These are phyloP conservation scores for Zasmidium angulare DNA, from an alignment of 2,329 filamentous ascomycete genomes.

Conservation along the genomic window DNA sequence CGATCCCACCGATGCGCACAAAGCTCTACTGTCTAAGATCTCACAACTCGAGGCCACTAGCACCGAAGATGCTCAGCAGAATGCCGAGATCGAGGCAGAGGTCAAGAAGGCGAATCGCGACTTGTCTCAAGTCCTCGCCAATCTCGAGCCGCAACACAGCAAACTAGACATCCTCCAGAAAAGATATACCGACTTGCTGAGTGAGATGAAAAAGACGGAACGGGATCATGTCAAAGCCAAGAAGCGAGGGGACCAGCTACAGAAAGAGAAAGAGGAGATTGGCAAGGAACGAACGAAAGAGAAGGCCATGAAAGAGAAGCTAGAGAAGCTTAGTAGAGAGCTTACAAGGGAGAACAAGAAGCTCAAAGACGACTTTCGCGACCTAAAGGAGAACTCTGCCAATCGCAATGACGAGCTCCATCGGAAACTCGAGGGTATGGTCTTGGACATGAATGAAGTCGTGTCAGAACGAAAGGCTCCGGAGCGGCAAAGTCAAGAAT, in stretches of 20 bases:
- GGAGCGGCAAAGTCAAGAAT: slow-evolving; percentile 75
- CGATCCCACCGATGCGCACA: slow-evolving; percentile 86
- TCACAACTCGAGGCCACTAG: slow-evolving; percentile 93
- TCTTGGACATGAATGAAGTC: slow-evolving; percentile 83
- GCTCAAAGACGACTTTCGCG: slow-evolving; percentile 89
- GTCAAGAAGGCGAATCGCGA: slow-evolving; percentile 93
- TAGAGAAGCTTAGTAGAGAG: slow-evolving; percentile 93
- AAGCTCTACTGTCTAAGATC: slow-evolving; percentile 88
- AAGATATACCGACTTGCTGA: slow-evolving; percentile 85
- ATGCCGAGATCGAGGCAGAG: slow-evolving; percentile 93
- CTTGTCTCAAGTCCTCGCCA: slow-evolving; percentile 76
- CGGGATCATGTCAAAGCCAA: slow-evolving; percentile 94
- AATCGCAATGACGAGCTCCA: slow-evolving; percentile 81
- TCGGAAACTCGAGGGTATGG: slow-evolving; percentile 74
- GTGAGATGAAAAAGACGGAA: slow-evolving; percentile 93
- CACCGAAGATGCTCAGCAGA: slow-evolving; percentile 90
- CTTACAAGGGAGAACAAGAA: slow-evolving; percentile 97
- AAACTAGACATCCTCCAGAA: slow-evolving; percentile 89
- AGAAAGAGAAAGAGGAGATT: slow-evolving; percentile 93
- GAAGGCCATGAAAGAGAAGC: slow-evolving; percentile 86
- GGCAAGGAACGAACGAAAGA: slow-evolving; percentile 88
- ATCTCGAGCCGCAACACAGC: slow-evolving; percentile 87
- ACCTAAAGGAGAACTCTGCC: slow-evolving; percentile 81
- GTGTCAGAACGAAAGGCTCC: slow-evolving; percentile 76
- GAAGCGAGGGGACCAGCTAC: slow-evolving; percentile 87